Conservation (phyloP, 345 rosid species). For the Eucalyptus pumila region DNA sequence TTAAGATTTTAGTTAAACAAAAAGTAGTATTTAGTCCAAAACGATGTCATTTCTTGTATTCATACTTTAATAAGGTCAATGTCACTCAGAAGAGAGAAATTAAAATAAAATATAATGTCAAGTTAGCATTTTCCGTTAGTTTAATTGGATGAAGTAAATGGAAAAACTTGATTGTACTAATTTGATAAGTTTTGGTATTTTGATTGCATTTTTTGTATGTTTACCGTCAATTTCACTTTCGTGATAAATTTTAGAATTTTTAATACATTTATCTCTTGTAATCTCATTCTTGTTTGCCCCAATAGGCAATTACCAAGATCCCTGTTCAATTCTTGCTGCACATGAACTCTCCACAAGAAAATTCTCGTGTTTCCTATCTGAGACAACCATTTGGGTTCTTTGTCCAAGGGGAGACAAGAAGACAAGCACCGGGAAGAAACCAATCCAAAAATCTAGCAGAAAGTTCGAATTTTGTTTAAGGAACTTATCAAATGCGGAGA, state of each 20-base stretch:
- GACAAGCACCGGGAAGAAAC: not conserved
- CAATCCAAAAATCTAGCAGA: not conserved
- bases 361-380: not conserved
- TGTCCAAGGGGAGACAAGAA: not conserved
- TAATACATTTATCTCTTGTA: not conserved
- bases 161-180: too few relatives aligned
- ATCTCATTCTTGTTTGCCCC: not conserved
- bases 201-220: too few relatives aligned
- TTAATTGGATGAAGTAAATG: fast-evolving
- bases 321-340: not conserved
- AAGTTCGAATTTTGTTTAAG: not conserved
- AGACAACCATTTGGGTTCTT: not conserved
- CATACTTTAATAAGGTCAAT: not conserved
- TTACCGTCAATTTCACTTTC: fast-evolving
- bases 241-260: too few relatives aligned
- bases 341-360: not conserved
- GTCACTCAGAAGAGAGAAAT: not conserved
- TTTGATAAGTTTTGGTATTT: not conserved
- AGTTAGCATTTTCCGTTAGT: fast-evolving
- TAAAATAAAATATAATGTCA: too few relatives aligned
- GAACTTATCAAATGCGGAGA: not conserved
- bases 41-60: too few relatives aligned
- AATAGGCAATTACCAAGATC: not conserved
- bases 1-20: too few relatives aligned
- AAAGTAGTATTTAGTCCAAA: not conserved